Base-by-base conservation (phyloP, 2,329 filamentous ascomycete genomes). In the Pseudocercospora fuligena region DNA sequence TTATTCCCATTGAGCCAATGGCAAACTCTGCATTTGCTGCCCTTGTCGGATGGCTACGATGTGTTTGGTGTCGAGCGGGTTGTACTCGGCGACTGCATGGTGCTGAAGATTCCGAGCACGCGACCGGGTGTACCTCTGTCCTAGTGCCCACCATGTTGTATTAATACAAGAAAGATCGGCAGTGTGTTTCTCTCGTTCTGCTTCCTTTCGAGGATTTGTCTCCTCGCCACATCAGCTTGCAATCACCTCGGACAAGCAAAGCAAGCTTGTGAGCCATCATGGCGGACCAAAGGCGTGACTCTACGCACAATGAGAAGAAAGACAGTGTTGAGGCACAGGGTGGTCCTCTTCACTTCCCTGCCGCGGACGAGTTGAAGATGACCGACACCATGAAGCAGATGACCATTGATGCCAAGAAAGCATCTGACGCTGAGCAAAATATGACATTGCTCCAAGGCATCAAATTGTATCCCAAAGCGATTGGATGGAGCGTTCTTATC, bases 401-500 rank as follows among this genome's bases (percentile, higher is more conserved):
- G 3, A 77, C 80, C 68, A 72, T 77, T 65, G 80, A 82, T 70
- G 82, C 82, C 43, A 79, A 79, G 62, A 75, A 75, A 21, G 82
- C 82, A 14, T 82, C 82, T 4, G 81, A 83, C 53, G 83, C 82
- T 65, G 83, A 85, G 70, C 82, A 82, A 66, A 80, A 76, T 59
- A 84, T 85, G 82, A 82, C 80, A 12, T 82, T 97, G 65, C 76
- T 86, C 77, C 88, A 97, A 81, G 93, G 92, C 69, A 85, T 97
- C 78, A 88, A 84, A 75, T 84, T 95, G 27, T 97, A 97, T 76
- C 93, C 92, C 66, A 94, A 96, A 82, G 93, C 93, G 23, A 89
- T 96, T 64, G 86, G 82, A 23, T 97, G 92, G 92, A 92, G 89
- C 73, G 75, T 97, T 60, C 82, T 96, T 66, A 94, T 97, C 78